Percentiles rank a stretch among this genome's conserved stretches.
Evolutionary conservation across 768 basidiomycete species (phyloP).

Genomic region (Psilocybe cyanescens): DNA sequence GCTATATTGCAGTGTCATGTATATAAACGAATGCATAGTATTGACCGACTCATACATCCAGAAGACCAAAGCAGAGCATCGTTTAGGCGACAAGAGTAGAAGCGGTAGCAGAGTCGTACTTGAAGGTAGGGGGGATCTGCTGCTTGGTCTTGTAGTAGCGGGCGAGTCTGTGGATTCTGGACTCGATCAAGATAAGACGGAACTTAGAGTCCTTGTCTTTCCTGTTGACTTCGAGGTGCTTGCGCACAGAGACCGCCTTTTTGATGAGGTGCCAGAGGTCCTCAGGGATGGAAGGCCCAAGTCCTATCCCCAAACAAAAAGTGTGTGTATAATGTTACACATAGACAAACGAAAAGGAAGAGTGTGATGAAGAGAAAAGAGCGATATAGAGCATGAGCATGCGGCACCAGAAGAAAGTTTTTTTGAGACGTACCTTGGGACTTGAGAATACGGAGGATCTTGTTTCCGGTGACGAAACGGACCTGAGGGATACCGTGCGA

Average conservation of each 20-base stretch:
- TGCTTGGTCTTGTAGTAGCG: constrained; percentile 99
- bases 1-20: constrained; percentile 8
- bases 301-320: constrained; percentile 76
- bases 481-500: constrained; percentile 98
- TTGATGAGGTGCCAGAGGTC: constrained; percentile 99
- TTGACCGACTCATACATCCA: constrained; percentile 3
- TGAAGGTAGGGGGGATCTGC: constrained; percentile 97
- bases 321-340: constrained; percentile 30
- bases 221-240: constrained; percentile 97
- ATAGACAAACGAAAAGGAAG: constrained; percentile 15
- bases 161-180: constrained; percentile 95
- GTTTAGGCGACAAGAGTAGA: constrained; percentile 83
- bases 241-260: constrained; percentile 99
- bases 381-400: constrained; percentile 30
- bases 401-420: background rate
- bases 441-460: constrained; percentile 98
- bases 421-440: constrained; percentile 69
- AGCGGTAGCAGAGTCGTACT: constrained; percentile 96
- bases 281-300: constrained; percentile 97
- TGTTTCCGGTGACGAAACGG: constrained; percentile 98
- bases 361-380: constrained; percentile 16
- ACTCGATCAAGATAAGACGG: constrained; percentile 98
- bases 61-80: constrained; percentile 1
- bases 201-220: constrained; percentile 98
- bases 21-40: constrained; percentile 12